These are phyloP conservation scores for Rhododendron henanense DNA, from an alignment of 148 eudicot species.

Conservation along the genomic window DNA sequence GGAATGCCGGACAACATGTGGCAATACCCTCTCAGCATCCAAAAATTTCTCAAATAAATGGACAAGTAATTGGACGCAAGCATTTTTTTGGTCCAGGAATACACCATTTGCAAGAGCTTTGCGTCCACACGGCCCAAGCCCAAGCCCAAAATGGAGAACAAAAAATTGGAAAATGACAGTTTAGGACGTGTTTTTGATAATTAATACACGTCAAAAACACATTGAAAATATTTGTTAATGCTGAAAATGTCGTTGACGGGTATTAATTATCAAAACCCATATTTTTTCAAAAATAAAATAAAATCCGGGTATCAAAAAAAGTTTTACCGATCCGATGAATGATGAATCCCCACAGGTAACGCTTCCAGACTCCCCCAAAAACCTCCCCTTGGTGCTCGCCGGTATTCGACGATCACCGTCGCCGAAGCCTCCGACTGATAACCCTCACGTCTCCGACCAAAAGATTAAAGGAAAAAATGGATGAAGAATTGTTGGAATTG, in stretches of 20 bases:
- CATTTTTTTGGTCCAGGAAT: not conserved
- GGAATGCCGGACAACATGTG: too few species aligned
- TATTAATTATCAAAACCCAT: too few species aligned
- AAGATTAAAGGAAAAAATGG: conserved; percentile 36
- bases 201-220: too few species aligned
- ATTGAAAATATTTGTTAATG: too few species aligned
- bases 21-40: too few species aligned
- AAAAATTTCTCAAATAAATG: not conserved
- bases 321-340: not conserved
- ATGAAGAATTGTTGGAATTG: conserved; percentile 80
- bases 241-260: too few species aligned
- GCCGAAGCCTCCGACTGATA: not conserved
- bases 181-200: too few species aligned
- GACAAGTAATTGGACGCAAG: not conserved
- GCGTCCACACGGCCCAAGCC: not conserved
- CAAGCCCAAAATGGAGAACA: not conserved
- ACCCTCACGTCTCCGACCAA: not conserved
- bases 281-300: not conserved
- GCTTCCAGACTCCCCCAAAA: not conserved
- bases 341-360: not conserved
- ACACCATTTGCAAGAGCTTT: not conserved
- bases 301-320: not conserved
- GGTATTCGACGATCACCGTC: not conserved
- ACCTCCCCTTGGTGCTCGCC: not conserved
- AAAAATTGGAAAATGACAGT: not conserved